These are phyloP conservation scores for Cladorrhinum sp. DNA, from an alignment of 2,329 filamentous ascomycete genomes.

Conservation along the genomic window DNA sequence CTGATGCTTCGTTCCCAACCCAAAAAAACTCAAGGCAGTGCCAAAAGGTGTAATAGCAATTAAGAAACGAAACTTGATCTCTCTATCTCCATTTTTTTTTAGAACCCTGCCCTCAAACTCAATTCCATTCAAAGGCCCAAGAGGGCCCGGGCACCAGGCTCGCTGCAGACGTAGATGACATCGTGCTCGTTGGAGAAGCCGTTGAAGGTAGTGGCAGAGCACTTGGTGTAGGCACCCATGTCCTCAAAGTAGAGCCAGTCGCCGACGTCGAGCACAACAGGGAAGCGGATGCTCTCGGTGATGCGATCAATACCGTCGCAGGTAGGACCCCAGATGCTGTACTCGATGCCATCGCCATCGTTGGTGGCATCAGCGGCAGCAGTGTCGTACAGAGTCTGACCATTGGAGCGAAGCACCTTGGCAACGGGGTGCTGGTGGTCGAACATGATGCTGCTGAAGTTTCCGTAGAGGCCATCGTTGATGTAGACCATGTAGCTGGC, in stretches of 20 bases:
- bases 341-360: slow-evolving; percentile 60
- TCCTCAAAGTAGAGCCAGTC: slow-evolving; percentile 99
- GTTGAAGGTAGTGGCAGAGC: slow-evolving; percentile 96
- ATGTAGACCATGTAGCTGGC: slow-evolving; percentile 94
- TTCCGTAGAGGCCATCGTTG: slow-evolving; percentile 96
- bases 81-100: background rate
- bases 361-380: slow-evolving; percentile 34
- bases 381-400: slow-evolving; percentile 57
- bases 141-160: slow-evolving; percentile 78
- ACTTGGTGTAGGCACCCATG: slow-evolving; percentile 98
- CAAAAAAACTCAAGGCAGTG: background rate
- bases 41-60: background rate
- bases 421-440: slow-evolving; percentile 92
- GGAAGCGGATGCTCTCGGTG: slow-evolving; percentile 73
- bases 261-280: slow-evolving; percentile 77
- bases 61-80: background rate
- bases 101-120: background rate
- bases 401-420: slow-evolving; percentile 67
- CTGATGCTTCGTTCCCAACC: too few species aligned
- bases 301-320: slow-evolving; percentile 98
- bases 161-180: slow-evolving; percentile 91
- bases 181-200: slow-evolving; percentile 92
- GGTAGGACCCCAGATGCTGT: slow-evolving; percentile 97
- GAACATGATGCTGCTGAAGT: slow-evolving; percentile 99
- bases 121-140: slow-evolving; percentile 39